Evolutionary conservation across 2,329 filamentous ascomycete genomes (phyloP), one percentile per base, ranked within the genome.

Genomic region (Pochonia chlamydosporia): DNA sequence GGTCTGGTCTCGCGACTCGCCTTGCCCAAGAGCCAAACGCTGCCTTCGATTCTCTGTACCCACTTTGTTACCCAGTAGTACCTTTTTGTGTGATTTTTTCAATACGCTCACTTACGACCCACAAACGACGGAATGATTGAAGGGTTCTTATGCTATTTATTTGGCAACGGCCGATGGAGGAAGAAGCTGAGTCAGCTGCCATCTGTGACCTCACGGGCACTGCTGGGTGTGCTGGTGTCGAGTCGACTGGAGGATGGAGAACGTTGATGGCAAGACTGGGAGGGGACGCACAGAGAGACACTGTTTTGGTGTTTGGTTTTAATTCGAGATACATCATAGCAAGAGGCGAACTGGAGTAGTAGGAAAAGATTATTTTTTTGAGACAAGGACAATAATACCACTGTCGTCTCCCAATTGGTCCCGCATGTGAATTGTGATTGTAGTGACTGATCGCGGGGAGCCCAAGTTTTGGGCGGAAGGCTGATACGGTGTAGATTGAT

Each of bases 291-390:
- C 18, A 13, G 21, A n/a, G 23, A 9, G 39, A 36, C 33, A 23
- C 26, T 42, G 52, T 46, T 54, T 55, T 55, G 47, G 50, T 48
- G 52, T 55, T 54, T 49, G 44, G 56, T 51, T 57, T 56, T 56
- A 59, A 54, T 53, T 56, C 52, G 52, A 54, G 49, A 56, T 55
- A 52, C 50, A 56, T 58, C 56, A 63, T 62, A 62, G 61, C 60
- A 60, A 56, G 55, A 58, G 62, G 62, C 62, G 62, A 65, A 65
- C 51, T 14, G 56, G 62, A 55, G 53, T 60, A 65, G 62, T 59
- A 62, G 55, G 58, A 57, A 59, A 56, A 55, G 31, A 45, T 36
- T 49, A 39, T 51, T 56, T 56, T 48, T 52, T 57, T 58, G 48
- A 59, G 53, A 52, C 56, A 52, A 52, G 49, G 57, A 56, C 44